phyloP scores from a whole-genome alignment of 148 eudicot genomes.

The Rhododendron molle region DNA sequence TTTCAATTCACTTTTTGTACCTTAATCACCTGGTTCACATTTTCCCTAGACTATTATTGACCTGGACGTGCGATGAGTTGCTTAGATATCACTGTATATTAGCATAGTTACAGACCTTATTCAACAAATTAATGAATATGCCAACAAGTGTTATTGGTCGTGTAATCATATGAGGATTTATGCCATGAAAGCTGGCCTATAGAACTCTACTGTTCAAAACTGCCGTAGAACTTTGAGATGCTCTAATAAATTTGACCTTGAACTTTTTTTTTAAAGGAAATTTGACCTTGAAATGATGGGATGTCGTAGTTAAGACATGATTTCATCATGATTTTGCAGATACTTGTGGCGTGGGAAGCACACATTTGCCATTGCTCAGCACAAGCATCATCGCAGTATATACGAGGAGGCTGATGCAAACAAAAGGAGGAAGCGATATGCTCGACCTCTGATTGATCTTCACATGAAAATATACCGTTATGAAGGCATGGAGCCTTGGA shows the following conservation, averaged over 20 bases:
- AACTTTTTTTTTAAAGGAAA: neutral
- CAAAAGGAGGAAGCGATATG: constrained; percentile 96
- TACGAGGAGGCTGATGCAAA: constrained; percentile 98
- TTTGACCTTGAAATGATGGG: constrained; percentile 1
- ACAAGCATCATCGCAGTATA: constrained; percentile 80
- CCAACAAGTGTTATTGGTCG: neutral
- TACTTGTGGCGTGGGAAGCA: constrained; percentile 96
- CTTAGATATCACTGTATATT: neutral
- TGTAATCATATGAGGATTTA: neutral
- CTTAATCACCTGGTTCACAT: neutral
- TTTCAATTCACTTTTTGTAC: neutral
- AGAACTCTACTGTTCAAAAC: neutral
- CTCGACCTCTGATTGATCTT: constrained; percentile 90
- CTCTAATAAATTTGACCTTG: neutral
- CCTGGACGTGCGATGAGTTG: neutral
- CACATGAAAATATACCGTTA: constrained; percentile 90
- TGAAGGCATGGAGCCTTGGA: constrained; percentile 93
- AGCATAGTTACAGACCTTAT: neutral
- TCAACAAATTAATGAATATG: neutral
- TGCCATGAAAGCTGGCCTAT: neutral
- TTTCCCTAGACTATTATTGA: neutral
- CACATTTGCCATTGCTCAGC: constrained; percentile 94
- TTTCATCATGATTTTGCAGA: constrained; percentile 31
- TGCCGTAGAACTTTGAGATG: neutral
- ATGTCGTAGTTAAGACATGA: neutral